Evolutionary conservation across 306 rosid species (phyloP), one percentile per base, ranked within the genome.

Genomic region (Glycyrrhiza uralensis): DNA sequence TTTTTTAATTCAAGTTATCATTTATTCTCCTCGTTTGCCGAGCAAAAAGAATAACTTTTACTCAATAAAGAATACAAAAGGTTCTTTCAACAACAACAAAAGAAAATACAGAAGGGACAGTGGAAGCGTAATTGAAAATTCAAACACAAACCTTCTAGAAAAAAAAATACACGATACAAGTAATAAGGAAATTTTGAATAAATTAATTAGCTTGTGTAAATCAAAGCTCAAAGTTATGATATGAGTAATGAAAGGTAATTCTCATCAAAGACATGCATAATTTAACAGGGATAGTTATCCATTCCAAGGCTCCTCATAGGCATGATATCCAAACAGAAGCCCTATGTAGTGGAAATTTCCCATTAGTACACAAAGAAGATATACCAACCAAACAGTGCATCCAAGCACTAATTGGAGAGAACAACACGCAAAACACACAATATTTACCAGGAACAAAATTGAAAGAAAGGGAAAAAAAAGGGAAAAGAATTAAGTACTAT

Each of bases 21-120:
- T 32, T 50, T 78, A 55, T 71, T 77, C 52, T 44, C 33, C 63
- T 78, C 62, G 59, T 62, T 32, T 78, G 77, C 36, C 4, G 76
- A 46, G 61, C 62, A 51, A 23, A 44, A 49, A 50, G 63, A 41
- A 20, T 22, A 62, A 61, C 71, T 77, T 77, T 39, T 17, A n/a
- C n/a, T n/a, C n/a, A 13, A 14, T 64, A 36, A 71, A 58, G 54
- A 71, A 35, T 62, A 15, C 19, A 76, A 57, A 58, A 39, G n/a
- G n/a, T n/a, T n/a, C n/a, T n/a, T n/a, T n/a, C n/a, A n/a, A n/a
- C n/a, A n/a, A n/a, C n/a, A n/a, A n/a, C n/a, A 13, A 14, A 56
- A 36, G 65, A 58, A 46, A 71, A 35, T 62, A 15, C 19, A 76
- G 49, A 58, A 39, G 45, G 30, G 11, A 6, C 15, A 19, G 26